Conservation (phyloP, 306 rosid species). For the Quercus glauca region DNA sequence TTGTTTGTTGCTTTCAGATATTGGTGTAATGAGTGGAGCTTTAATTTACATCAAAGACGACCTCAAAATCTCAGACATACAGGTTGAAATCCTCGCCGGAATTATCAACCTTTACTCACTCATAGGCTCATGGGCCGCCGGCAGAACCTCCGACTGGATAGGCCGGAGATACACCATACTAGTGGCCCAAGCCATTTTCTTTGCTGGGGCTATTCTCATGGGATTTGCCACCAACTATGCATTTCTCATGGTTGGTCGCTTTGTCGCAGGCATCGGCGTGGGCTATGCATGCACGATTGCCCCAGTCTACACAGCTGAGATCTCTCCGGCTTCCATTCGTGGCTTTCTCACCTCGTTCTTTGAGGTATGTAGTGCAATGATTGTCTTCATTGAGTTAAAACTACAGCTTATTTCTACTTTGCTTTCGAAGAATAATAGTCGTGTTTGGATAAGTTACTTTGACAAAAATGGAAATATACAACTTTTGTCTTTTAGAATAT, state of each 20-base stretch:
- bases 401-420: background rate
- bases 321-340: constrained; percentile 76
- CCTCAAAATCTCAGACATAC: constrained; percentile 39
- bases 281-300: constrained; percentile 81
- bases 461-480: too few species aligned
- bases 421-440: background rate
- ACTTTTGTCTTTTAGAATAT: too few species aligned
- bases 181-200: constrained; percentile 56
- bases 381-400: background rate
- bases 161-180: constrained; percentile 89
- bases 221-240: constrained; percentile 74
- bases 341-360: constrained; percentile 85
- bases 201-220: constrained; percentile 79
- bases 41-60: constrained; percentile 49
- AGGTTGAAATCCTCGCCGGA: constrained; percentile 62
- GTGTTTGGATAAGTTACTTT: background rate
- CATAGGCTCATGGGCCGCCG: constrained; percentile 68
- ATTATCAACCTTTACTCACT: constrained; percentile 69
- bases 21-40: constrained; percentile 99
- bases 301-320: constrained; percentile 81
- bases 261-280: constrained; percentile 74
- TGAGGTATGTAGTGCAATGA: constrained; percentile 39
- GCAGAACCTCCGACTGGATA: constrained; percentile 85
- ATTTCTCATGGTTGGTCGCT: constrained; percentile 79
- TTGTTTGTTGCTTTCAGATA: constrained; percentile 38